Evolutionary conservation across 2,329 filamentous ascomycete species (phyloP).

Genomic region (Alternaria sp.): DNA sequence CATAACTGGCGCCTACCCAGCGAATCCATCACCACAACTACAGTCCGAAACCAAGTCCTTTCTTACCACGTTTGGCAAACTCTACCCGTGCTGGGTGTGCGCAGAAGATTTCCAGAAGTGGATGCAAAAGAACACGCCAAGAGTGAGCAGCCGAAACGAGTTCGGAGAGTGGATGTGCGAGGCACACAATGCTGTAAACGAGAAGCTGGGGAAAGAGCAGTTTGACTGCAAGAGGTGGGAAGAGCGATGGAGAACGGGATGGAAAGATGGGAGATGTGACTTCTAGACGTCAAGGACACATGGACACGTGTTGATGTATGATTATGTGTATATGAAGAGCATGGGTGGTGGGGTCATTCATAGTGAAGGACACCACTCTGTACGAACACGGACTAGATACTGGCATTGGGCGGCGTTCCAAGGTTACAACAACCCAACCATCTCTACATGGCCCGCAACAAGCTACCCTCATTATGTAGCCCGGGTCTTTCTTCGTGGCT

Average conservation of each 20-base stretch:
- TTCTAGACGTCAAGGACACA: conserved; percentile 42
- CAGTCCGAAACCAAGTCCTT: conserved; percentile 82
- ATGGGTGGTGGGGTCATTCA: conserved; percentile 1
- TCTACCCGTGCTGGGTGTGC: conserved; percentile 97
- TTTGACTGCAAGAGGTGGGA: conserved; percentile 95
- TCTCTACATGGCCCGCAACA: not conserved
- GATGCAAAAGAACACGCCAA: conserved; percentile 76
- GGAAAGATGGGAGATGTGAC: conserved; percentile 74
- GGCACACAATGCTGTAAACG: conserved; percentile 87
- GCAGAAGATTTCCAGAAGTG: conserved; percentile 90
- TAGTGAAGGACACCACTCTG: conserved; percentile 15
- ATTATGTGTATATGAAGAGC: conserved; percentile 12
- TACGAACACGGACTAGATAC: conserved; percentile 13
- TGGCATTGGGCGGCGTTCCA: conserved; percentile 23
- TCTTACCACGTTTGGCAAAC: conserved; percentile 78
- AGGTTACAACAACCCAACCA: not conserved
- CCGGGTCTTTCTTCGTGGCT: not conserved
- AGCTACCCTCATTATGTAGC: not conserved
- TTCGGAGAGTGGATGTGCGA: conserved; percentile 86
- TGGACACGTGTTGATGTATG: conserved; percentile 10
- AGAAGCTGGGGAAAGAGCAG: conserved; percentile 85
- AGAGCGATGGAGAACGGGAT: conserved; percentile 93
- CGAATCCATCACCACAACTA: conserved; percentile 70
- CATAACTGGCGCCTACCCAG: conserved; percentile 87
- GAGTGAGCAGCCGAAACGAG: conserved; percentile 67